Base-by-base conservation (phyloP, 2,329 filamentous ascomycete genomes). In the Phialocephala sp. region DNA sequence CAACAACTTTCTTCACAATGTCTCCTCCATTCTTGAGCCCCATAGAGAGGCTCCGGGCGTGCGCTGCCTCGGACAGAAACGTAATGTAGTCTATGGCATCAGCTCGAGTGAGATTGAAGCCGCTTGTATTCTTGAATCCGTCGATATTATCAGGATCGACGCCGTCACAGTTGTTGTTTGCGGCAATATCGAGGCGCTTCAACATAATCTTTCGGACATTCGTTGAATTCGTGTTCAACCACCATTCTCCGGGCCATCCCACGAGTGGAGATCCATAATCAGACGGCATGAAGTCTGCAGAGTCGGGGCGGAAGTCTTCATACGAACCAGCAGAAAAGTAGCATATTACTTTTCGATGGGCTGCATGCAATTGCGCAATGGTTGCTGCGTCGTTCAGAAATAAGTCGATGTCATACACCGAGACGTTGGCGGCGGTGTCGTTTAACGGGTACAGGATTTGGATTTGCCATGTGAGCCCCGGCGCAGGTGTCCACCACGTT, bases 291-390 rank as follows among this genome's bases (percentile, higher is more conserved):
- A 91, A 92, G 5, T 84, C 72, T 68, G 39, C 75, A 1, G 59
- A 24, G 74, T 92, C 90, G 0, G 81, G 77, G 2, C 89, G 83
- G 79, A 83, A 86, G 60, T 85, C 74, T 76, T 92, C 90, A 72
- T 84, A 91, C 9, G 86, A 88, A 1, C 90, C 90, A 0, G 88
- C 89, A 59, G 87, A 89, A 78, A 92, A 92, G 77, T 93, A 92
- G 79, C 90, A 93, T 63, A 92, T 88, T 63, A 91, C 85, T 68
- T 85, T 87, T 72, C 85, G 85, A 6, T 83, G 84, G 45, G 80
- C 71, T 2, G 69, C 68, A 57, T 87, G 84, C 11, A 89, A 77
- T 6, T 76, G 74, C 8, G 75, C 63, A 57, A 88, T 84, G 0
- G 78, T 80, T 6, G 77, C 72, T 11, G 79, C 77, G 8, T 79